Percentiles rank a stretch among this genome's conserved stretches.
These are phyloP conservation scores for Suillus cothurnatus DNA, from an alignment of 768 basidiomycete species.

Conservation along the genomic window DNA sequence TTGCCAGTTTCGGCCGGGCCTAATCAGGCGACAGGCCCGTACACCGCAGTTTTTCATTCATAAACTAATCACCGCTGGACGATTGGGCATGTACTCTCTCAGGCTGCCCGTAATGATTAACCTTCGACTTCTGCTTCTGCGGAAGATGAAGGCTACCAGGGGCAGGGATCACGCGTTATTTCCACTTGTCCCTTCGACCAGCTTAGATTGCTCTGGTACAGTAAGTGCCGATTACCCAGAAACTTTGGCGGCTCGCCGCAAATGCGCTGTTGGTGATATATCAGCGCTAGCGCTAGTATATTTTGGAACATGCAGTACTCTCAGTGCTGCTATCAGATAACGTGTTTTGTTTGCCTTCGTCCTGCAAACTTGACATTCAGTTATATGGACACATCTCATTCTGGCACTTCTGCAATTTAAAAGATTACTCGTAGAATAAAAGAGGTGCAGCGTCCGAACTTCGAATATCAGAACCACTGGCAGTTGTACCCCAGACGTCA, in stretches of 20 bases:
- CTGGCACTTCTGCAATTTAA: neutral
- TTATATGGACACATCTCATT: neutral
- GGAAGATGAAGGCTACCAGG: neutral
- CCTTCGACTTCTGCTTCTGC: neutral
- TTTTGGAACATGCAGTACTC: neutral
- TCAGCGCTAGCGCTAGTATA: neutral
- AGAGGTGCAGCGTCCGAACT: conserved; percentile 11
- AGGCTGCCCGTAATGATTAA: neutral
- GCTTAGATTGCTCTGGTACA: neutral
- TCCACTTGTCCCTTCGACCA: neutral
- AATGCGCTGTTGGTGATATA: neutral
- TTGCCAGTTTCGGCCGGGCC: neutral
- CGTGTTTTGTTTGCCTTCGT: conserved; percentile 20
- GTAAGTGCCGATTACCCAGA: neutral
- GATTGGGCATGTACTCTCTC: neutral
- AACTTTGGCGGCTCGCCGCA: neutral
- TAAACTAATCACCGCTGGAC: neutral
- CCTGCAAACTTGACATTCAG: conserved; percentile 25
- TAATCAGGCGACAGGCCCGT: neutral
- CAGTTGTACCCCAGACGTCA: conserved; percentile 44
- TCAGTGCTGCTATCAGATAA: neutral
- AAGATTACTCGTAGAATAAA: neutral
- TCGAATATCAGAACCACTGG: conserved; percentile 11
- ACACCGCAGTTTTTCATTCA: neutral
- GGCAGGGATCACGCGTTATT: neutral